A percentile compares a stretch with the other conserved stretches of the same genome.
These are phyloP conservation scores for Phenoliferia sp. DNA, from an alignment of 1,284 basidiomycete species.

Conservation along the genomic window DNA sequence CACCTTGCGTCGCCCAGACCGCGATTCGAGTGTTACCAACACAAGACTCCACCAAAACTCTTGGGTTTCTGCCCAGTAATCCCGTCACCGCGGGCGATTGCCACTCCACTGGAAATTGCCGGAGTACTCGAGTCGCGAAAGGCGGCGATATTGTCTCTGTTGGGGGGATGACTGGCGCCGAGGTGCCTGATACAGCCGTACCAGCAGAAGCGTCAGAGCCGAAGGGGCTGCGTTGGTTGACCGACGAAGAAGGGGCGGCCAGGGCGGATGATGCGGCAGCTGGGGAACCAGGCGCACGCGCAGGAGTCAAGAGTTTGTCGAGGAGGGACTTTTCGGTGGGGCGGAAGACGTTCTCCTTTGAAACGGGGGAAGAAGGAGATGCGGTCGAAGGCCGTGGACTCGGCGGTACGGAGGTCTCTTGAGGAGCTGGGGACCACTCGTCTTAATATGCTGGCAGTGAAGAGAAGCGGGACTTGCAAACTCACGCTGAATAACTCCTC, in stretches of 20 bases:
- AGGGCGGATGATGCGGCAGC: slow-evolving; percentile 20
- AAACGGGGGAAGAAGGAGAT: not conserved
- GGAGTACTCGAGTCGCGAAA: not conserved
- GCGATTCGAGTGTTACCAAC: slow-evolving; percentile 4
- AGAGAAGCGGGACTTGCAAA: not conserved
- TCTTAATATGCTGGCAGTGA: not conserved
- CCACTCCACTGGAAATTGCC: not conserved
- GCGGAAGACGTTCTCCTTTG: slow-evolving; percentile 30
- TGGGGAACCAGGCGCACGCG: not conserved
- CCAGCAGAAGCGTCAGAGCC: slow-evolving; percentile 29
- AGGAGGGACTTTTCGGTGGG: slow-evolving; percentile 23
- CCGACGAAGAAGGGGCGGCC: slow-evolving; percentile 3
- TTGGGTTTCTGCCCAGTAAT: not conserved
- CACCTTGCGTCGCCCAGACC: slow-evolving; percentile 26
- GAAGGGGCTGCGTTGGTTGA: slow-evolving; percentile 26
- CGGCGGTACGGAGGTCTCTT: not conserved
- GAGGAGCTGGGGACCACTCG: not conserved
- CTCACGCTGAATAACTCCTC: slow-evolving; percentile 15
- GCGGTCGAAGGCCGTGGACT: not conserved
- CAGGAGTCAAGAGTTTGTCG: slow-evolving; percentile 13
- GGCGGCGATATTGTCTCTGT: not conserved
- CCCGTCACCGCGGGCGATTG: not conserved
- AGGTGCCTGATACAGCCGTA: no score
- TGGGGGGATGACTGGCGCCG: not conserved
- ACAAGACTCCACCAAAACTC: slow-evolving; percentile 7